Evolutionary conservation across 2,329 filamentous ascomycete species (phyloP).

Genomic region (Calonectria honghensis): DNA sequence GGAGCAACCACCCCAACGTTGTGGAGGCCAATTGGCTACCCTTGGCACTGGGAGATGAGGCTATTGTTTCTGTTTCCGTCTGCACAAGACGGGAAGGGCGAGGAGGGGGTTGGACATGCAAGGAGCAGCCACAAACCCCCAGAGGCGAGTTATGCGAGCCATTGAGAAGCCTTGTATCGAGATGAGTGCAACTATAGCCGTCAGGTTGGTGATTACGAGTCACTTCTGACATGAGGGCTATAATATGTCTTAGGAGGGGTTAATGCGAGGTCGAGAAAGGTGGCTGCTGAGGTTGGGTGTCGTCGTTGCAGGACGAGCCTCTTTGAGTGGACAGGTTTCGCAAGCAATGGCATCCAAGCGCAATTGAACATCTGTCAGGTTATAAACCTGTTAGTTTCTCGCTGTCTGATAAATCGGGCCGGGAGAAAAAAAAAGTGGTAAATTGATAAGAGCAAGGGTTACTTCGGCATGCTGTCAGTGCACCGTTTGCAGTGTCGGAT

Average conservation of each 20-base stretch:
- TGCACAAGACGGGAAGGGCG: slow-evolving; percentile 28
- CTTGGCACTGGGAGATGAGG: slow-evolving; percentile 27
- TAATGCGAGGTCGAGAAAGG: slow-evolving; percentile 14
- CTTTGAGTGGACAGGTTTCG: slow-evolving; percentile 21
- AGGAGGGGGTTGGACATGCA: slow-evolving; percentile 47
- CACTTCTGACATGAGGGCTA: slow-evolving; percentile 17
- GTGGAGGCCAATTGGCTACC: slow-evolving; percentile 18
- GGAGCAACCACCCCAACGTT: slow-evolving; percentile 7
- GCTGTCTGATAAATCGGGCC: background rate
- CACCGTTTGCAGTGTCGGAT: slow-evolving; percentile 21
- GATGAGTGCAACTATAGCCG: slow-evolving; percentile 32
- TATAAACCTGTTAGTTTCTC: slow-evolving; percentile 8
- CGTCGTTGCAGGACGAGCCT: slow-evolving; percentile 10
- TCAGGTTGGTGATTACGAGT: slow-evolving; percentile 33
- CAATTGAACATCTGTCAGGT: background rate
- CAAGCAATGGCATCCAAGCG: background rate
- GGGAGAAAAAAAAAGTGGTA: background rate
- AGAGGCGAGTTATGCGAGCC: slow-evolving; percentile 47
- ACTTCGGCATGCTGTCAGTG: slow-evolving; percentile 29
- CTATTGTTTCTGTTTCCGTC: slow-evolving; percentile 27
- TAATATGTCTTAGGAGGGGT: slow-evolving; percentile 19
- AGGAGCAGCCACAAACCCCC: slow-evolving; percentile 42
- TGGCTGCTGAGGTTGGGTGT: slow-evolving; percentile 20
- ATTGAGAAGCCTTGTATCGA: slow-evolving; percentile 27
- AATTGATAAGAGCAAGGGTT: slow-evolving; percentile 34